Percentiles rank a stretch among this genome's conserved stretches.
These are phyloP conservation scores for Coleophoma crateriformis DNA, from an alignment of 2,329 filamentous ascomycete genomes.

Conservation along the genomic window DNA sequence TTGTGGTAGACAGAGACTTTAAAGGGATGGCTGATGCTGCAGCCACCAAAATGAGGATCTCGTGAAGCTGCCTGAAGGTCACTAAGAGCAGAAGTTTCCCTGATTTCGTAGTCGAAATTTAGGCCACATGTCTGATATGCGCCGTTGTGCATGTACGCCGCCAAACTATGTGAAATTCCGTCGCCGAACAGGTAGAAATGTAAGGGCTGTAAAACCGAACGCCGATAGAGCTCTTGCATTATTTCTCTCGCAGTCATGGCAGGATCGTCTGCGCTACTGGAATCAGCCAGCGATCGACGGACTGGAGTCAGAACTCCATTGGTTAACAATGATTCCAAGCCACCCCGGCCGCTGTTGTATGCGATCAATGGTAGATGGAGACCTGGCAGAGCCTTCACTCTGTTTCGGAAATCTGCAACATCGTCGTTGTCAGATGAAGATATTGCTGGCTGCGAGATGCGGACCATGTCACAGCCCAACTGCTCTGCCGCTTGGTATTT, in stretches of 20 bases:
- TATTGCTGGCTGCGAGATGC: constrained; percentile 42
- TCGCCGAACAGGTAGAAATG: constrained; percentile 67
- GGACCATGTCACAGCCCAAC: constrained; percentile 46
- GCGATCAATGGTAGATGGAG: constrained; percentile 38
- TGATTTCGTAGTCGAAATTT: constrained; percentile 56
- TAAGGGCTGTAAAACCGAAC: constrained; percentile 61
- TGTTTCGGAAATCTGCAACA: constrained; percentile 2
- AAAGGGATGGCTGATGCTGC: constrained; percentile 65
- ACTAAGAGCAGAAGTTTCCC: constrained; percentile 55
- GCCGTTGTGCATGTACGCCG: constrained; percentile 69
- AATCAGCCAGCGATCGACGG: constrained; percentile 33
- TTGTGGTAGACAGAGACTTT: constrained; percentile 63
- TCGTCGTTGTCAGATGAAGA: constrained; percentile 41
- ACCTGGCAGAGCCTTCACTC: not conserved
- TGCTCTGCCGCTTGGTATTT: constrained; percentile 39
- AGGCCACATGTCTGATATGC: constrained; percentile 61
- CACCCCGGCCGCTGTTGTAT: constrained; percentile 59
- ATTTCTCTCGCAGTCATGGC: constrained; percentile 49
- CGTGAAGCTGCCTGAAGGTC: constrained; percentile 58
- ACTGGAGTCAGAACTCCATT: constrained; percentile 62
- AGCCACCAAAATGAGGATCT: constrained; percentile 63
- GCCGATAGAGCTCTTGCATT: constrained; percentile 57
- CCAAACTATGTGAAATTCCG: constrained; percentile 63
- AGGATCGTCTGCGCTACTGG: constrained; percentile 30
- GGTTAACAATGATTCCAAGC: constrained; percentile 60